Base-by-base conservation (phyloP, 225 moss, liverwort and hornwort genomes). In the Rhytidiadelphus loreus region DNA sequence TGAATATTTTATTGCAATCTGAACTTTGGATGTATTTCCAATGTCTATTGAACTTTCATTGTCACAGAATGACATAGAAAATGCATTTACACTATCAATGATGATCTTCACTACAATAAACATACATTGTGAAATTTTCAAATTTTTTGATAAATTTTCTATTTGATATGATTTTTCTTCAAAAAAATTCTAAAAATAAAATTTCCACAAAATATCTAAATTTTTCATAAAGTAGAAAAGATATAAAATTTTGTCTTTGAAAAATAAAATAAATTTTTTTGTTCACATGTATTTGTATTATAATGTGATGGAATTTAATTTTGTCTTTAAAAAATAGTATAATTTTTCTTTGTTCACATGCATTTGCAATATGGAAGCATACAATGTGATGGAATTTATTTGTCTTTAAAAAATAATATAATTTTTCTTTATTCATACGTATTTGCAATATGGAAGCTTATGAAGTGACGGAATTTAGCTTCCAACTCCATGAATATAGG, bases 1-100 rank as follows among this genome's bases (percentile, higher is more conserved):
- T 20, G 20, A 48, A 12, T 10, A 7, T 50, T 32, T 21, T 13
- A 50, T 50, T 21, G 3, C 7, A 50, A 8, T 75, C 20, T 10
- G 29, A 72, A 28, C 3, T 72, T 17, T 6, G 6, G 28, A 3
- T 29, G 0, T 9, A 28, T 46, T 44, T 44, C 6, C 2, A 17
- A 17, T 29, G 17, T 44, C 10, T 3, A 10, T 0, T 3, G 0
- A 28, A 17, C 17, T 44, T 2, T 72, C 8, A 41, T n/a, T n/a
- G n/a, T 17, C 9, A 44, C 17, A 29, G 4, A 29, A 28, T 44
- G 44, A 44, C 1, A 28, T 3, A 3, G 1, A 44, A 44, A 16
- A 15, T 44, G 5, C 28, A 0, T 25, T 25, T 25, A 8, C 1
- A 41, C 25, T 41, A 70, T n/a, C n/a, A n/a, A n/a, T 23, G 13